Evolutionary conservation across 1,284 basidiomycete species (phyloP), one percentile per base, ranked within the genome.

Genomic region (Boletus mariae): DNA sequence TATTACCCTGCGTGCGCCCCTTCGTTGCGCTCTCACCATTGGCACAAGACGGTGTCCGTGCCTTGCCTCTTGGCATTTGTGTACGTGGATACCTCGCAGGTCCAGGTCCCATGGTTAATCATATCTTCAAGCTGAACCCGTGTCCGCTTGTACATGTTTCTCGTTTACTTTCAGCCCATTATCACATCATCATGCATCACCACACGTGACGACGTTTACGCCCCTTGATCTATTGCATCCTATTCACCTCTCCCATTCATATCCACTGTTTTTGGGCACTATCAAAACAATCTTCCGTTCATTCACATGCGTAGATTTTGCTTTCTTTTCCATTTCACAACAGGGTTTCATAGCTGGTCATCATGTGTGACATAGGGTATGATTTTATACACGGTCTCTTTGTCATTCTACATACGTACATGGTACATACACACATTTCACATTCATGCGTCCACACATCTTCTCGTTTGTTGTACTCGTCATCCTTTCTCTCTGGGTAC

Each of bases 321-420:
- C 6, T 34, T 45, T n/a, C 8, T 41, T 20, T 45, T 35, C 34
- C 52, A 23, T 20, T 53, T 51, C 35, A 25, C 11, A 5, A 12
- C 50, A 49, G 50, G 63, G 51, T 50, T 52, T 61, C 50, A 29
- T 13, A 20, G 25, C 13, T 57, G n/a, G 45, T 12, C 23, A 29
- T 41, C 35, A 28, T 62, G 37, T 44, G 46, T 43, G 59, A 52
- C n/a, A 64, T 59, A 58, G 60, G 62, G 55, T 54, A 53, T 47
- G n/a, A 41, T 47, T 40, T 52, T 58, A 46, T 52, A 43, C 44
- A 31, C n/a, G 47, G 54, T 49, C 37, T 37, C 45, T 40, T 31
- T 26, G n/a, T 49, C 9, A 37, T 31, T 44, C 15, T 52, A 31
- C 45, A 45, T 55, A 52, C 23, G 50, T 46, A 40, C 45, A 41